Conservation (phyloP, 306 rosid genomes). For the Vigna nakashimae region DNA sequence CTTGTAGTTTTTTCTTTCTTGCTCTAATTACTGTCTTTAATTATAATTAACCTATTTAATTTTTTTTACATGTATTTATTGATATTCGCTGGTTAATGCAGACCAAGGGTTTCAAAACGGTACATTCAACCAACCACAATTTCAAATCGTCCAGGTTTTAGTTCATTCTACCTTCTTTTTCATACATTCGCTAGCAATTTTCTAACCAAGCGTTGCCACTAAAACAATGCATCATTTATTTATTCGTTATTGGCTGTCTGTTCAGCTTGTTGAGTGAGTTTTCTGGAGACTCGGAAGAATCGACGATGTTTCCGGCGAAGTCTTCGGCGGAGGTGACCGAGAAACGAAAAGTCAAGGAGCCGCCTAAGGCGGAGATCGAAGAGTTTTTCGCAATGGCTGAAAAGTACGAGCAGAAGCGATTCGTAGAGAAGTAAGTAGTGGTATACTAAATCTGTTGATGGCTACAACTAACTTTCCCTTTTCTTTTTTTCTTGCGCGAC, state of each 20-base stretch:
- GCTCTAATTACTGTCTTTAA: slow-evolving; percentile 23
- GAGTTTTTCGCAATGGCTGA: slow-evolving; percentile 83
- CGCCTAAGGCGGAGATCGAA: slow-evolving; percentile 73
- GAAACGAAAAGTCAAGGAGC: slow-evolving; percentile 40
- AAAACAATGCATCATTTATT: not conserved
- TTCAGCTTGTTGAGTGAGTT: slow-evolving; percentile 55
- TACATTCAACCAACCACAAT: slow-evolving; percentile 46
- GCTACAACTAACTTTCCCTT: not conserved
- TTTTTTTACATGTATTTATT: slow-evolving; percentile 21
- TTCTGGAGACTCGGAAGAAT: slow-evolving; percentile 57
- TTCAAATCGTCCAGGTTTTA: slow-evolving; percentile 61
- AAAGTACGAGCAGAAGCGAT: slow-evolving; percentile 74
- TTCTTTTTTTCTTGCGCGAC: slow-evolving; percentile 10
- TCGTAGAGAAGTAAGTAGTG: slow-evolving; percentile 75
- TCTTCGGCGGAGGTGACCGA: slow-evolving; percentile 32
- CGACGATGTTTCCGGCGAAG: slow-evolving; percentile 35
- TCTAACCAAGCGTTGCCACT: slow-evolving; percentile 18
- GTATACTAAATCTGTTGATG: not conserved
- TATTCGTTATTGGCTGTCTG: not conserved
- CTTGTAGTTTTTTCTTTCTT: not conserved
- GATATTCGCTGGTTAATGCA: slow-evolving; percentile 45
- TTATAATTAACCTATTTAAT: slow-evolving; percentile 19
- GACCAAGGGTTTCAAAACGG: slow-evolving; percentile 69
- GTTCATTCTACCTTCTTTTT: not conserved
- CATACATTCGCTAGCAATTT: not conserved